Conservation (phyloP, 306 rosid genomes). For the Bauhinia variegata region DNA sequence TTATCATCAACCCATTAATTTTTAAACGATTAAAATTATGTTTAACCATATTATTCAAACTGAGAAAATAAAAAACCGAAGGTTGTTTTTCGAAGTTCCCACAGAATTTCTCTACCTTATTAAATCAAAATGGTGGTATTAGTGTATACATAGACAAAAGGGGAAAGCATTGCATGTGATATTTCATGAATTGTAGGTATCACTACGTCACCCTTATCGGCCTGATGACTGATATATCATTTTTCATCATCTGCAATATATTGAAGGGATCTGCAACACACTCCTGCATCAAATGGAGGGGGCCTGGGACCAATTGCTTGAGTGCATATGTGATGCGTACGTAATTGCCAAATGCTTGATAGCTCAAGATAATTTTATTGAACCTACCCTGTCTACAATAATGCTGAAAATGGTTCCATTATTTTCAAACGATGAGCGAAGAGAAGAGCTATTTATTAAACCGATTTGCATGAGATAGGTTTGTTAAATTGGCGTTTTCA, state of each 20-base stretch:
- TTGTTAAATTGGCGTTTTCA: too few relatives aligned
- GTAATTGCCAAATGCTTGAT: too few relatives aligned
- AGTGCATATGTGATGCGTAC: background rate
- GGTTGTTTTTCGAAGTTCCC: too few relatives aligned
- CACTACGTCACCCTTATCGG: background rate
- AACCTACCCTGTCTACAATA: too few relatives aligned
- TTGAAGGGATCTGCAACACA: background rate
- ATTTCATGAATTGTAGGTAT: slow-evolving; percentile 5
- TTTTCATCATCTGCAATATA: background rate
- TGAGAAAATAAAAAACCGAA: background rate
- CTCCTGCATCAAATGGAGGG: background rate
- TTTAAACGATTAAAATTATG: background rate
- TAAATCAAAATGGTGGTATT: too few relatives aligned
- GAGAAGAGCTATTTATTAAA: too few relatives aligned
- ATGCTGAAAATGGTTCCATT: too few relatives aligned
- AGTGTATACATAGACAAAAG: too few relatives aligned
- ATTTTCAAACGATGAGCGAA: too few relatives aligned
- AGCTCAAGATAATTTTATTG: too few relatives aligned
- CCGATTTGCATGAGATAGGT: too few relatives aligned
- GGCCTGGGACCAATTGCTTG: background rate
- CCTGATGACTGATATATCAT: background rate
- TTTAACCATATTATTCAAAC: background rate
- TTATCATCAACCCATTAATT: background rate
- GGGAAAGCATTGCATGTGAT: background rate
- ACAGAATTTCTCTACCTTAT: too few relatives aligned